phyloP scores from a whole-genome alignment of 1,284 basidiomycete genomes.

The Leccinum pachyderme region DNA sequence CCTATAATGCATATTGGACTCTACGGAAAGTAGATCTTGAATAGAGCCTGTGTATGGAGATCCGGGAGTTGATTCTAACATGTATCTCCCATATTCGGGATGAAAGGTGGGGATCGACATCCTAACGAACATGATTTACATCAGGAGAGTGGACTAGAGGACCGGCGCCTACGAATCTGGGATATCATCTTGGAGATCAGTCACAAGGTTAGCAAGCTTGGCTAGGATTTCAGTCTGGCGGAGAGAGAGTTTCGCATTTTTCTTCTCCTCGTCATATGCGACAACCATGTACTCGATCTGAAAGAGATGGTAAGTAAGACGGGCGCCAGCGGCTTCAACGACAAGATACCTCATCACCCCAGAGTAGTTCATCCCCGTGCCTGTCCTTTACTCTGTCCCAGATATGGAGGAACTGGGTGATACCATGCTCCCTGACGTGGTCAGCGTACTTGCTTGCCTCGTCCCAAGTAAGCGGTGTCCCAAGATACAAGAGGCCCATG shows the following conservation, averaged over 20 bases:
- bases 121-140: constrained; percentile 39
- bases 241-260: constrained; percentile 86
- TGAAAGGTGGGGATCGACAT: constrained; percentile 90
- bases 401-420: constrained; percentile 91
- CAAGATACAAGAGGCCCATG: constrained; percentile 95
- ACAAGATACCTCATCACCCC: constrained; percentile 91
- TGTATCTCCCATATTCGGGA: constrained; percentile 97
- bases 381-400: constrained; percentile 93
- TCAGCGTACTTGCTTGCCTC: constrained; percentile 86
- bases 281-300: constrained; percentile 98
- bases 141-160: constrained; percentile 1
- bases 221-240: constrained; percentile 92
- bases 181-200: constrained; percentile 62
- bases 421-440: constrained; percentile 91
- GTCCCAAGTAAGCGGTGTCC: constrained; percentile 92
- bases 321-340: background rate
- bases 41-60: constrained; percentile 89
- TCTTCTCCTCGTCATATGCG: constrained; percentile 74
- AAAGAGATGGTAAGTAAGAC: constrained; percentile 5
- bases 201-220: constrained; percentile 72
- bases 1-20: constrained; percentile 93
- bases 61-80: constrained; percentile 98
- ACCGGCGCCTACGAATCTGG: constrained; percentile 51
- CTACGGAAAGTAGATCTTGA: constrained; percentile 84
- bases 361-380: constrained; percentile 91